Evolutionary conservation across 2,329 filamentous ascomycete genomes (phyloP), one percentile per base, ranked within the genome.

Genomic region (Aaosphaeria pasadenensis): DNA sequence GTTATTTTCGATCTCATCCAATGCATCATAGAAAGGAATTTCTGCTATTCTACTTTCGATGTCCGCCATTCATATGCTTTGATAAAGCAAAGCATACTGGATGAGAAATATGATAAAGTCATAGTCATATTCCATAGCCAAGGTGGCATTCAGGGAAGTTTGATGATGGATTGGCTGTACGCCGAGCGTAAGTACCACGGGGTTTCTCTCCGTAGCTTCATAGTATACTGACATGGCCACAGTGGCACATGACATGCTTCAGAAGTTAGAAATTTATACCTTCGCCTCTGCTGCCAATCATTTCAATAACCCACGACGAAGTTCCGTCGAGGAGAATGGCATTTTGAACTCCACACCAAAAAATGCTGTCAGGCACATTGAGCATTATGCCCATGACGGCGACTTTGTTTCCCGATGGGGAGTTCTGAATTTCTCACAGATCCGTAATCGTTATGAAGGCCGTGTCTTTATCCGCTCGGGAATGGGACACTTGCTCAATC

Each of bases 261-360:
- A 50, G 7, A 58, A 55, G 29, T 53, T 64, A 9, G 88, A 92
- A 67, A 80, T 92, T 9, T 80, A 79, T 67, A 91, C 88, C 0
- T 92, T 92, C 64, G 88, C 87, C 30, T 87, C 83, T 48, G 88
- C 87, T 0, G 86, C 88, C 0, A 89, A 89, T 59, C 87, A 91
- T 66, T 91, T 90, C 74, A 91, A 91, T 67, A 89, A 90, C 54
- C 88, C 88, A 0, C 79, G 82, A 55, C 45, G 50, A 13, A 47
- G 43, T 41, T 42, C 35, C 30, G 33, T 36, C 9, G 33, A 36
- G 33, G 33, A 9, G n/a, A 9, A 9, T 4, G 9, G 33, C 33
- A 2, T 9, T 36, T n/a, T 4, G 29, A n/a, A 5, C 74, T 76
- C 51, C 71, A 74, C 38, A 7, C 30, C n/a, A 4, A 11, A 28